Evolutionary conservation across 225 moss, liverwort and hornwort species (phyloP), one percentile per base, ranked within the genome.

Genomic region (Ulota crispa): DNA sequence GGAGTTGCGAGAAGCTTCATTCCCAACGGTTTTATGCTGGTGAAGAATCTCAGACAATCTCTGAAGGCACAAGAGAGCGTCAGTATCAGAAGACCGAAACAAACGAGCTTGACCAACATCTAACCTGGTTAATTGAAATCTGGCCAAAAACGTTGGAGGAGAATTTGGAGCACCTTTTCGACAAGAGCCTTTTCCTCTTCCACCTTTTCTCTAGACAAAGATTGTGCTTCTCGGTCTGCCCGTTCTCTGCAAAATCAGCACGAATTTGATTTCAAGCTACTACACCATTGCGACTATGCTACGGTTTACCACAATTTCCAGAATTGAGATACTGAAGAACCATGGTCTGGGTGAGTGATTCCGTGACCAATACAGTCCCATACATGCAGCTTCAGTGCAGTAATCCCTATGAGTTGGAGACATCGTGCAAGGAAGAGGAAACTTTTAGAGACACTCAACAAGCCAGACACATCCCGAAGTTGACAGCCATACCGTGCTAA

Each of bases 171-270:
- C 76, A 92, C 91, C 91, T 95, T 92, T 54, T 92, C 91, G 27
- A 85, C 68, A 39, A 59, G 42, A 70, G 74, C 50, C 60, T 90
- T 93, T 70, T 89, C 92, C 45, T 91, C 91, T 76, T 89, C 80
- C 64, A 95, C 67, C 80, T 93, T 92, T 81, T 93, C 92, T 69
- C 81, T 82, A 83, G 80, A 86, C 83, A 93, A 27, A 54, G 70
- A 76, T 85, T 85, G 68, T 56, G 91, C 92, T 81, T 93, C 93
- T 45, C 70, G 85, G 37, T 88, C 91, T 32, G 95, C 95, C 83
- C 89, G 88, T 90, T 93, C 92, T 80, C 94, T 94, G 84, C 82
- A 81, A 65, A 73, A 83, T 19, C 50, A 80, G 23, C 57, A 78
- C 42, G 43, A n/a, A 67, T 32, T 37, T 27, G 31, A 36, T 31